Percentiles rank a stretch among this genome's conserved stretches.
Conservation (phyloP, 2,329 filamentous ascomycete species). For the Apiospora rasikravindrae region DNA sequence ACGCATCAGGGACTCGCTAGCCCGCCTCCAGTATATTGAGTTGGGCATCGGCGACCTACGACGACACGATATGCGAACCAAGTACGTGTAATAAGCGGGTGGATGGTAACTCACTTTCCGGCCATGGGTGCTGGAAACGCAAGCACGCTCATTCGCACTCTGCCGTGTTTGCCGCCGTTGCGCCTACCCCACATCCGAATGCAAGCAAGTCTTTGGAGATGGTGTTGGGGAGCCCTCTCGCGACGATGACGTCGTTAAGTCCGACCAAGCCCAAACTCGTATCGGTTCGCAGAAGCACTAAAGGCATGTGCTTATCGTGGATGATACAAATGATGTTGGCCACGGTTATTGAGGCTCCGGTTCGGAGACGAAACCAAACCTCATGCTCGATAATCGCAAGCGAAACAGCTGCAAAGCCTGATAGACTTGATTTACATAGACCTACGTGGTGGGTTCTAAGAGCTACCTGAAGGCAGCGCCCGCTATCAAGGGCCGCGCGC, state of each 20-base stretch:
- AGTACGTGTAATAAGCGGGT: background rate
- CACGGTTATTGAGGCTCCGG: background rate
- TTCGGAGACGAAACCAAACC: background rate
- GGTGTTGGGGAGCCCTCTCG: background rate
- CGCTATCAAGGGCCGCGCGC: background rate
- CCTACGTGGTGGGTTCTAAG: too few relatives aligned
- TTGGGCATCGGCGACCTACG: background rate
- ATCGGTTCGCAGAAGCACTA: background rate
- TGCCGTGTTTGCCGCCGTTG: conserved; percentile 19
- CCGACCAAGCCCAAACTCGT: background rate
- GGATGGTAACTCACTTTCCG: background rate
- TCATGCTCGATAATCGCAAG: background rate
- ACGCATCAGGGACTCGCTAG: conserved; percentile 1
- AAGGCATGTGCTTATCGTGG: background rate
- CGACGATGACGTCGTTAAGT: background rate
- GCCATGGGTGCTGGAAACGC: background rate
- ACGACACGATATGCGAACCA: background rate
- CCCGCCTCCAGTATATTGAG: background rate
- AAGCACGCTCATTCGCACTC: background rate
- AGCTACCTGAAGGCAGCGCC: too few relatives aligned
- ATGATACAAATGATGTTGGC: background rate
- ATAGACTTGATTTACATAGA: too few relatives aligned
- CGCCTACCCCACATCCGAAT: conserved; percentile 16
- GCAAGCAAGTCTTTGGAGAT: conserved; percentile 10
- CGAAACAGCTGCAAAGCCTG: background rate